Evolutionary conservation across 331 rosid genomes (phyloP), one percentile per base, ranked within the genome.

Genomic region (Ulmus americana): DNA sequence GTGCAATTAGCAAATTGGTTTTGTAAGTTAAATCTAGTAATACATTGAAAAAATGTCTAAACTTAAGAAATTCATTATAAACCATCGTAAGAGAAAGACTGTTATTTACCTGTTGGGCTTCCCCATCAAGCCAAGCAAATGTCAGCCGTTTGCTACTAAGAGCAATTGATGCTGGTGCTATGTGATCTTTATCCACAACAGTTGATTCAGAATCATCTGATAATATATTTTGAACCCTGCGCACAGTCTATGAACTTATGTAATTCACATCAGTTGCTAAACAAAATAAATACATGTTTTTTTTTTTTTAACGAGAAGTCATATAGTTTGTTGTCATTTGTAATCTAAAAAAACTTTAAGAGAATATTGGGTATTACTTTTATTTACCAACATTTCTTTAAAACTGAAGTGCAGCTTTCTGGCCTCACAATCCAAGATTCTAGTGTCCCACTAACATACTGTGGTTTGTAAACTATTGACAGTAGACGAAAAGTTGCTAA

Each of bases 111-210:
- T 86, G 78, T 65, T 92, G 97, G 54, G 76, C 84, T 82, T 86
- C 95, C 66, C 98, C 95, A 45, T 89, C 98, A 82, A 92, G 84
- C 98, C 98, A 92, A 72, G 91, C 71, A 80, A 92, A 85, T 66
- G 98, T 81, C 80, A 92, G 67, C 66, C 95, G 82, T 68, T 81
- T 86, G 64, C 66, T 70, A 64, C 72, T 76, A 58, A 82, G 65
- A 4, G 91, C 95, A 53, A 43, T 82, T 41, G 80, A 81, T 50
- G 87, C 97, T 7, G 85, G 82, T 67, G 82, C 71, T 57, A 70
- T 60, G 49, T 79, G 83, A 67, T 70, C 83, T 76, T 74, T 81
- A 75, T 81, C 74, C 11, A 65, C 71, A 61, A 70, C 22, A 48
- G 79, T 76, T 39, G 66, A 74, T 66, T 80, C 79, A 3, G 61